Base-by-base conservation (phyloP, 805 yeast genomes). In the Nematodospora valgi region DNA sequence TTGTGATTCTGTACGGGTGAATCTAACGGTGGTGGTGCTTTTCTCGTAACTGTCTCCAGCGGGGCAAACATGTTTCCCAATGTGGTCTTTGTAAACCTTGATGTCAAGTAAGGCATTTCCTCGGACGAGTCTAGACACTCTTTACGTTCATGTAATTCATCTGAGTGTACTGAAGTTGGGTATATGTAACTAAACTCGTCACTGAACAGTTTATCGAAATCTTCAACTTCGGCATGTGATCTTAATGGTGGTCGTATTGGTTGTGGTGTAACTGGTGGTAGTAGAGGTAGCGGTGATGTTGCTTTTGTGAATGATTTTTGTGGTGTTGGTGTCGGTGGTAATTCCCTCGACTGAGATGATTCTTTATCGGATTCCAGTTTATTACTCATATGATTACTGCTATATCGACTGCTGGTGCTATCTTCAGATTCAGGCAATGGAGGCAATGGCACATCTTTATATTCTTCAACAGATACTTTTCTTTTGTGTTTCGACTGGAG, bases 391-490 rank as follows among this genome's bases (percentile, higher is more conserved):
- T 7, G 10, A 8, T 7, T 8, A 8, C 9, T 8, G 7, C 9
- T 8, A n/a, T n/a, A n/a, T n/a, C n/a, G n/a, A 8, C 9, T 8
- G 9, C 9, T 8, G 23, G 23, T 8, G 5, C 13, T 6, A 4
- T 21, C 6, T 12, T 9, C 8, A 14, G 27, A 18, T 15, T 23
- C 12, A 7, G 37, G 37, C 16, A 23, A 26, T 13, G 58, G 59
- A 9, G 54, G 56, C 27, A 51, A 41, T 5, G 59, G 57, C 39
- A 49, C 39, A 14, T 49, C 50, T 23, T 45, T 48, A 24, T 39
- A 35, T 13, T 45, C 40, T 27, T 38, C 47, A 34, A 36, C 34
- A 2, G 49, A 45, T 6, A 41, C 12, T 9, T 20, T 34, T 22
- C 46, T 33, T 16, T 17, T 20, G 11, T 14, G 23, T 17, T 32